These are phyloP conservation scores for Wickerhamiella hasegawae DNA, from an alignment of 805 yeast species.

Conservation along the genomic window DNA sequence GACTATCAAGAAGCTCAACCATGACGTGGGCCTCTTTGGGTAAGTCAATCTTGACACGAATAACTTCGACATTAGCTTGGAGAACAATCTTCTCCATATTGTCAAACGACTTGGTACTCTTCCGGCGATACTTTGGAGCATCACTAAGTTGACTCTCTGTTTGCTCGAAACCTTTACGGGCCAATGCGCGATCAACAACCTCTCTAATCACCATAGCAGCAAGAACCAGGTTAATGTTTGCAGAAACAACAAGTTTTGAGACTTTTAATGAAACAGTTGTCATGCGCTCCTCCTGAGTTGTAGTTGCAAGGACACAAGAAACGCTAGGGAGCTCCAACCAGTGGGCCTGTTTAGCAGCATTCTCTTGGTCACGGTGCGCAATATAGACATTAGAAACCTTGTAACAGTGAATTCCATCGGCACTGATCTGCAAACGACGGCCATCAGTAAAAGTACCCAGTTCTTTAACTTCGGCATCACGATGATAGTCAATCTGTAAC, in stretches of 20 bases:
- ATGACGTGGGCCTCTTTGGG: conserved; percentile 34
- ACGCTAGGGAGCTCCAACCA: conserved; percentile 9
- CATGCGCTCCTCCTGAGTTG: conserved; percentile 1
- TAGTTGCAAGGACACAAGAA: conserved; percentile 4
- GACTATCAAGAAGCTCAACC: conserved; percentile 28
- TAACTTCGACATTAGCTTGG: conserved; percentile 18
- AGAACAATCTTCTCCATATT: conserved; percentile 9
- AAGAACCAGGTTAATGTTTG: conserved; percentile 15
- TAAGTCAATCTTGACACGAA: conserved; percentile 25
- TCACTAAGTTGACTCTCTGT: not conserved
- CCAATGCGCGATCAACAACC: conserved; percentile 12
- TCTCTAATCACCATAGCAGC: conserved; percentile 15
- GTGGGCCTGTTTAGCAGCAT: conserved; percentile 1
- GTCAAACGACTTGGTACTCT: too few species aligned
- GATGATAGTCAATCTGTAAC: conserved; percentile 6
- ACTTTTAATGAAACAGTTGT: conserved; percentile 3
- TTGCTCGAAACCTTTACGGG: not conserved
- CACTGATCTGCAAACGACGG: conserved; percentile 6
- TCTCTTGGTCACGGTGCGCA: conserved; percentile 3
- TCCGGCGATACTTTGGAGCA: not conserved
- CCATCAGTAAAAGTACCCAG: conserved; percentile 9
- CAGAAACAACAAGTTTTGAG: conserved; percentile 9
- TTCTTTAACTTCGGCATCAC: conserved; percentile 1
- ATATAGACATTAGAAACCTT: not conserved
- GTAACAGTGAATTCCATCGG: conserved; percentile 1